Evolutionary conservation across 768 basidiomycete species (phyloP).

Genomic region (Leccinum ochraceum): DNA sequence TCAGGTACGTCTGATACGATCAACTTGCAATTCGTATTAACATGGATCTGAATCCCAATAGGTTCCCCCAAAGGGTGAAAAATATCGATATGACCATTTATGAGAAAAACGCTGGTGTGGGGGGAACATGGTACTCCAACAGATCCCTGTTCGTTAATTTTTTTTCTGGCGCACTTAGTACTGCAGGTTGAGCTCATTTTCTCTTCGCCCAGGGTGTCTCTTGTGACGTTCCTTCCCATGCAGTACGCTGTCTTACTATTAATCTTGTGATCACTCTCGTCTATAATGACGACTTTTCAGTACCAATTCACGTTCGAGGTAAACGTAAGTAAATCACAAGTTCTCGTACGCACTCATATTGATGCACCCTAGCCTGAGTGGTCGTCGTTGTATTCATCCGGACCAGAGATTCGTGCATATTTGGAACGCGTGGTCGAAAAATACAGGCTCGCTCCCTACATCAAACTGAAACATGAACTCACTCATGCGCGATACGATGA

Average conservation of each 20-base stretch:
- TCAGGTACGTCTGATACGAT: conserved; percentile 39
- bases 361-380: conserved; percentile 47
- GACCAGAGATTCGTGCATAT: conserved; percentile 58
- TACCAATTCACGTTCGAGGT: conserved; percentile 61
- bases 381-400: conserved; percentile 62
- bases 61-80: conserved; percentile 52
- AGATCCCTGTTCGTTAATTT: conserved; percentile 43
- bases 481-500: conserved; percentile 53
- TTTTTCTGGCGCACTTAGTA: not conserved
- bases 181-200: not conserved
- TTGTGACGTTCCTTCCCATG: conserved; percentile 64
- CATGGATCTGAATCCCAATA: conserved; percentile 16
- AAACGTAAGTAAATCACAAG: conserved; percentile 37
- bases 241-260: conserved; percentile 35
- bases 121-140: conserved; percentile 63
- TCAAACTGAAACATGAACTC: conserved; percentile 58
- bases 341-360: not conserved
- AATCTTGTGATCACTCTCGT: not conserved
- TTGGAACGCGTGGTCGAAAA: conserved; percentile 55
- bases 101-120: conserved; percentile 58
- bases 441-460: conserved; percentile 52
- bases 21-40: not conserved
- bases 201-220: conserved; percentile 43
- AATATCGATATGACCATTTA: conserved; percentile 59
- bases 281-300: conserved; percentile 32